A percentile compares a stretch with the other conserved stretches of the same genome.
These are phyloP conservation scores for Schizochytrium sp. DNA, from an alignment of 108 stramenopile genomes.

Conservation along the genomic window DNA sequence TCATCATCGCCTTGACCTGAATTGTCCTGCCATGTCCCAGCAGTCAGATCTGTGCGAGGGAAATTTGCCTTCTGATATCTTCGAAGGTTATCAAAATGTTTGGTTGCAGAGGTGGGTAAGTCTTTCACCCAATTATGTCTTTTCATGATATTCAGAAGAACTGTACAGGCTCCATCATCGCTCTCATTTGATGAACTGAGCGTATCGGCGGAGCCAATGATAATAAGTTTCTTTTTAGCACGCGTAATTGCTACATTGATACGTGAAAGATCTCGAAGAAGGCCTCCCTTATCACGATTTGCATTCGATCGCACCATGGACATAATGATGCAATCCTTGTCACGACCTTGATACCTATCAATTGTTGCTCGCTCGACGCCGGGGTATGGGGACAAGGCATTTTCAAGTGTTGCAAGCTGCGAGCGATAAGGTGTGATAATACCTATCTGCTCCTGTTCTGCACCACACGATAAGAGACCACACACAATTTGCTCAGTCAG, in stretches of 20 bases:
- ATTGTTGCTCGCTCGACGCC: slow-evolving; percentile 89
- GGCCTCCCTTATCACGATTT: slow-evolving; percentile 80
- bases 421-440: slow-evolving; percentile 53
- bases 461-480: neutral
- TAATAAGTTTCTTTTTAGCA: slow-evolving; percentile 87
- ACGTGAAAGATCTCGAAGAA: slow-evolving; percentile 84
- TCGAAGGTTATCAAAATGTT: too few species aligned
- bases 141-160: too few species aligned
- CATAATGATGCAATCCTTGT: slow-evolving; percentile 85
- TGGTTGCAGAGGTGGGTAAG: too few species aligned
- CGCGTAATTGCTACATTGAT: slow-evolving; percentile 90
- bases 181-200: neutral
- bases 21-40: too few species aligned
- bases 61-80: too few species aligned
- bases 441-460: neutral
- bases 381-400: neutral
- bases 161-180: too few species aligned
- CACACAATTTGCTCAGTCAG: neutral
- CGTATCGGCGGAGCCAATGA: slow-evolving; percentile 76
- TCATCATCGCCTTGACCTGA: too few species aligned
- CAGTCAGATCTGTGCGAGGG: too few species aligned
- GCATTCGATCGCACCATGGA: slow-evolving; percentile 81
- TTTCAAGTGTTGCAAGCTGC: neutral
- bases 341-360: slow-evolving; percentile 90
- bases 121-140: too few species aligned